Conservation (phyloP, 192 early-diverging fungal genomes). For the Martensiomyces pterosporus region DNA sequence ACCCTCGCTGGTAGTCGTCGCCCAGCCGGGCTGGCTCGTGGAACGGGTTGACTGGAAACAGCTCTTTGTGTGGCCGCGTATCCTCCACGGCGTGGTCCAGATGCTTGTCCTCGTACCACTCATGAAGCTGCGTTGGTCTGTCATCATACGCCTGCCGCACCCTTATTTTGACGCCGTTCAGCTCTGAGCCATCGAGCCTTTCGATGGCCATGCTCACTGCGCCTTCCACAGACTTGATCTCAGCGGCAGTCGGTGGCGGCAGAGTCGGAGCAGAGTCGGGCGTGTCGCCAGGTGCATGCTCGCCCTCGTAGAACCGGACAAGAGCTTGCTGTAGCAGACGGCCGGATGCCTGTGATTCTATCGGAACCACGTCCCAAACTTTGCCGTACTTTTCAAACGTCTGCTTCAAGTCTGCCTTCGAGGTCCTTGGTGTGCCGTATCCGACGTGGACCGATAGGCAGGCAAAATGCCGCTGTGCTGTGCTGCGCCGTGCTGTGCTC, state of each 20-base stretch:
- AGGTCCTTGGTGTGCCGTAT: conserved; percentile 19
- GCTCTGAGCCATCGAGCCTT: conserved; percentile 12
- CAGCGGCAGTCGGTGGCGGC: conserved; percentile 21
- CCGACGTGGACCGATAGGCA: conserved; percentile 30
- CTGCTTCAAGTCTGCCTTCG: conserved; percentile 15
- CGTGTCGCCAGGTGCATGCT: conserved; percentile 12
- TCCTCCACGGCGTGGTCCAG: not conserved
- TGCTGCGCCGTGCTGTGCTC: too few species aligned
- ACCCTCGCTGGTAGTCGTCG: conserved; percentile 43
- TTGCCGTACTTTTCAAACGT: conserved; percentile 32
- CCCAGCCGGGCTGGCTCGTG: conserved; percentile 1
- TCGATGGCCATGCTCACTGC: conserved; percentile 9
- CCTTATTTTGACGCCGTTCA: conserved; percentile 21
- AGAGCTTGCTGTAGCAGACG: conserved; percentile 17
- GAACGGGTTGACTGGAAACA: conserved; percentile 41
- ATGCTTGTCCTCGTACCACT: conserved; percentile 30
- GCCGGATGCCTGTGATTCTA: conserved; percentile 17
- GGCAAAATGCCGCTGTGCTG: too few species aligned
- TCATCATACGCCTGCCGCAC: conserved; percentile 7
- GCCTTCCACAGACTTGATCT: conserved; percentile 9
- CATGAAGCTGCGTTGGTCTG: conserved; percentile 31
- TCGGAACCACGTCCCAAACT: conserved; percentile 36
- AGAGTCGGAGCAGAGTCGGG: conserved; percentile 20
- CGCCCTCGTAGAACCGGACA: conserved; percentile 37
- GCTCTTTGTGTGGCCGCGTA: not conserved